Conservation (phyloP, 2,329 filamentous ascomycete species). For the Coniochaeta hoffmannii region DNA sequence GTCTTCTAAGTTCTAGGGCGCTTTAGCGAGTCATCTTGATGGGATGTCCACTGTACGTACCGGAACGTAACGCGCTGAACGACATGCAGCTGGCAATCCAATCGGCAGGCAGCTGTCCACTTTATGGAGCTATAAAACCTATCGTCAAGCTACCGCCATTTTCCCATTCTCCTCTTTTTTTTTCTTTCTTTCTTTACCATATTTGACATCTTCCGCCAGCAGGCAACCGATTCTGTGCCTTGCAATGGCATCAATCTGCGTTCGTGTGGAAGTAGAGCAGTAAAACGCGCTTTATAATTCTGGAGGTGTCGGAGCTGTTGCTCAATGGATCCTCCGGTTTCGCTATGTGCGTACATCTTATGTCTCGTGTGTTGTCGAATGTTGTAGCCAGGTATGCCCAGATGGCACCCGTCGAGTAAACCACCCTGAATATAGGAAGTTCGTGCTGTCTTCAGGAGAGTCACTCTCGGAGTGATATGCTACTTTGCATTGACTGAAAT, state of each 20-base stretch:
- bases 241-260: conserved; percentile 34
- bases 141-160: conserved; percentile 3
- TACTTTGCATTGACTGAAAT: too few relatives aligned
- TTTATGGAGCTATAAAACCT: background rate
- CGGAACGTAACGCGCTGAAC: background rate
- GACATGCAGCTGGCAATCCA: background rate
- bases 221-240: conserved; percentile 18
- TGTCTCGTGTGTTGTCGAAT: background rate
- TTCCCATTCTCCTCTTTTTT: conserved; percentile 21
- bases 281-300: conserved; percentile 52
- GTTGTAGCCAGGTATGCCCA: background rate
- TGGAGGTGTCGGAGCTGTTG: conserved; percentile 34
- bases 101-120: background rate
- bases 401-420: background rate
- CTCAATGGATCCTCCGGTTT: conserved; percentile 45
- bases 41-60: background rate
- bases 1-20: background rate
- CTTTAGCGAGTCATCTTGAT: background rate
- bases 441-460: too few relatives aligned
- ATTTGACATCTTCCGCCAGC: conserved; percentile 36
- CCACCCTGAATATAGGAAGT: too few relatives aligned
- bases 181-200: conserved; percentile 36
- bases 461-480: too few relatives aligned
- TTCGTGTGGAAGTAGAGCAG: conserved; percentile 47
- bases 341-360: conserved; percentile 53